phyloP scores from a whole-genome alignment of 116 monocot genomes.

The Zostera marina region DNA sequence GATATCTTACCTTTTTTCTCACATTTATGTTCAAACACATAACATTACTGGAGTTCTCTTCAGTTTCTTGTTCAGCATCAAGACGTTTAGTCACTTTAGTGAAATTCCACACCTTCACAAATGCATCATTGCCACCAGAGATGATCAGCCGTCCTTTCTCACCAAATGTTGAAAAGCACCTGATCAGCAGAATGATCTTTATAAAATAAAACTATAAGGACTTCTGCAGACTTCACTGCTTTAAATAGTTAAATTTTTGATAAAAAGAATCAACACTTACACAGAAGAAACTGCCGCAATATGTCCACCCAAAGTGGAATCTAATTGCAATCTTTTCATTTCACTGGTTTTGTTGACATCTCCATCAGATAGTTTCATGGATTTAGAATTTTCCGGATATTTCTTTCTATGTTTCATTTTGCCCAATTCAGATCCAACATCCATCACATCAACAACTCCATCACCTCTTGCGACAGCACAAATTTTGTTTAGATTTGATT shows the following conservation, averaged over 20 bases:
- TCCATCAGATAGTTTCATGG: slow-evolving; percentile 6
- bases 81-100: slow-evolving; percentile 39
- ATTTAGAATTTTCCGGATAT: slow-evolving; percentile 20
- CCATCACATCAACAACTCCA: slow-evolving; percentile 69
- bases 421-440: slow-evolving; percentile 42
- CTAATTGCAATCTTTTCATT: slow-evolving; percentile 35
- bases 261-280: slow-evolving; percentile 23
- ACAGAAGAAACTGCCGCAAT: slow-evolving; percentile 76
- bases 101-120: slow-evolving; percentile 79
- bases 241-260: neutral
- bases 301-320: slow-evolving; percentile 58
- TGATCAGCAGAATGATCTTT: slow-evolving; percentile 5
- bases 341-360: slow-evolving; percentile 1
- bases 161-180: slow-evolving; percentile 66
- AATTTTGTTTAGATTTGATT: slow-evolving; percentile 25
- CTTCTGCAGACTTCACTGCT: neutral
- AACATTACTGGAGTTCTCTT: slow-evolving; percentile 9
- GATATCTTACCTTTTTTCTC: slow-evolving; percentile 39
- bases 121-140: slow-evolving; percentile 73
- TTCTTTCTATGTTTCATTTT: slow-evolving; percentile 6
- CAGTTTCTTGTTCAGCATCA: slow-evolving; percentile 16
- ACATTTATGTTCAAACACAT: slow-evolving; percentile 24
- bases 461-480: slow-evolving; percentile 84
- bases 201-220: neutral
- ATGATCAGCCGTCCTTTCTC: slow-evolving; percentile 66